Conservation (phyloP, 1,139 yeast species). For the Scheffersomyces illinoinensis region DNA sequence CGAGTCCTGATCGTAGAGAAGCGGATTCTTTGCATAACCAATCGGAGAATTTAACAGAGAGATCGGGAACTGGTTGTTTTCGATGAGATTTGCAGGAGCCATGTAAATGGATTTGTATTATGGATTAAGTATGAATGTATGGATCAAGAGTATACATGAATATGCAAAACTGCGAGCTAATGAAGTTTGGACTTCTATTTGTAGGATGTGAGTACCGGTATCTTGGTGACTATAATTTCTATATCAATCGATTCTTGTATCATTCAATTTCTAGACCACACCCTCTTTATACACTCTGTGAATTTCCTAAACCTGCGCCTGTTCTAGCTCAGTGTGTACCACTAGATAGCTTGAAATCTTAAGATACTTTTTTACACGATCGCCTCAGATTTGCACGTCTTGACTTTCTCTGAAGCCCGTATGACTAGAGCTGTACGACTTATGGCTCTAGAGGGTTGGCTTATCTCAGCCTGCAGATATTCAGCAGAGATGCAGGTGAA, state of each 20-base stretch:
- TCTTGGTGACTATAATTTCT: neutral
- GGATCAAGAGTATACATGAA: neutral
- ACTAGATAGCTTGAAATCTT: neutral
- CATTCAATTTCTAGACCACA: neutral
- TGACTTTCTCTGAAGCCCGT: neutral
- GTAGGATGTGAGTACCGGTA: neutral
- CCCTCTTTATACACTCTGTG: neutral
- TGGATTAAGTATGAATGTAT: neutral
- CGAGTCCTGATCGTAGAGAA: slow-evolving; percentile 1
- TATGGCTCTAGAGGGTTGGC: too few relatives aligned
- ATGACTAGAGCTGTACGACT: neutral
- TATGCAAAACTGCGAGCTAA: too few relatives aligned
- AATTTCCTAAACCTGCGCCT: neutral
- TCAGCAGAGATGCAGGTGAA: neutral
- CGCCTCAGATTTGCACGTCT: neutral
- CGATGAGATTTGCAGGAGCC: neutral
- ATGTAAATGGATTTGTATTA: neutral
- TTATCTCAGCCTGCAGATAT: too few relatives aligned
- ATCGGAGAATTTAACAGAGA: slow-evolving; percentile 22
- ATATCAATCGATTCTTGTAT: neutral
- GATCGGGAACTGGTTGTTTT: neutral
- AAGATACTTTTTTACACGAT: neutral
- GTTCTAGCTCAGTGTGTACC: neutral
- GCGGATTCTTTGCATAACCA: slow-evolving; percentile 28
- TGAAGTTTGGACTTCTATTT: neutral